Base-by-base conservation (phyloP, 1,139 yeast genomes). In the Zygosaccharomyces sapae region DNA sequence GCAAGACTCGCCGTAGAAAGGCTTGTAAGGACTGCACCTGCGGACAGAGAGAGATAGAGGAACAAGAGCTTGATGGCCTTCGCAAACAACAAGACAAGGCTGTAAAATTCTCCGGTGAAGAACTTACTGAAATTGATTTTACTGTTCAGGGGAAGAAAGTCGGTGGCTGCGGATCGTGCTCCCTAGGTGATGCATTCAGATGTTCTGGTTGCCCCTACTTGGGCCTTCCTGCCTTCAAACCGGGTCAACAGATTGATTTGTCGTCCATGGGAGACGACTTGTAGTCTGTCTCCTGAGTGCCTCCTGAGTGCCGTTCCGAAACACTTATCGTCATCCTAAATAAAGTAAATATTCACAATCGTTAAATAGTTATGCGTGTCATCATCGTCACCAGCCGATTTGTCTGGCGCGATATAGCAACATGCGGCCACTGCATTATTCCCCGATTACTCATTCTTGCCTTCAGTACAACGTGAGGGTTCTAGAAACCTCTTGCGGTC, bases 1-100 rank as follows among this genome's bases (percentile, higher is more conserved):
- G 53, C 63, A 58, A 61, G 51, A 59, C 80, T 48, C 79, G 76
- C 63, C 76, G 90, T 68, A 80, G 86, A 71, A 84, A 77, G 68
- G 95, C 98, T 0, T 94, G 99, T 72, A 92, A 89, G 69, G 97
- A 92, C 68, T 94, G 98, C 68, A 85, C 97, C 0, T 94, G 99
- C 73, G 98, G 98, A 5, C 75, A 92, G 55, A 88, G 84, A 58
- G 98, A 92, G 66, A 69, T 77, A 49, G 89, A 84, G 66, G 89
- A 80, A 51, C 82, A 76, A 55, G 78, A 76, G 53, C 57, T 67
- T 61, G 58, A 73, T 69, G 58, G 82, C 79, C 57, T 71, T 76
- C 58, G 72, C 65, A 63, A 73, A 36, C 76, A 74, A 54, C 73
- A 70, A 54, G 68, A 61, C 45, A 53, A 62, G 43, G 66, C 64